These are phyloP conservation scores for Harringtonia lauricola DNA, from an alignment of 2,329 filamentous ascomycete genomes.

Conservation along the genomic window DNA sequence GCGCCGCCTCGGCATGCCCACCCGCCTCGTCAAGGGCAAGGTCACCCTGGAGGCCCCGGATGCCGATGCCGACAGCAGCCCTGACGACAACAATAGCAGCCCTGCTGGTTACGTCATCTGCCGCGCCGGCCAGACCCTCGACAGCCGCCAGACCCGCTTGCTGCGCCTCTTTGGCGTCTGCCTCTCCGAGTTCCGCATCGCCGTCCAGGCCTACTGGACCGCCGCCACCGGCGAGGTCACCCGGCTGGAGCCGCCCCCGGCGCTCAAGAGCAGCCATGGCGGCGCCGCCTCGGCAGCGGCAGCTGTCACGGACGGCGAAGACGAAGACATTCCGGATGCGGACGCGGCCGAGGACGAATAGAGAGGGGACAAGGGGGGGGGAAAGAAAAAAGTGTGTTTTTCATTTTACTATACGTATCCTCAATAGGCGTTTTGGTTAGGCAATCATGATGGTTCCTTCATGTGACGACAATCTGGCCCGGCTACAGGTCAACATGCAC, in stretches of 20 bases:
- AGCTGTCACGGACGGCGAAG: slow-evolving; percentile 3
- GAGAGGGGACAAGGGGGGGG: too few relatives aligned
- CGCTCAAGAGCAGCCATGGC: slow-evolving; percentile 1
- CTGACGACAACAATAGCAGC: slow-evolving; percentile 29
- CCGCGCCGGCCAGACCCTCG: slow-evolving; percentile 71
- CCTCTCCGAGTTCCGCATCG: slow-evolving; percentile 81
- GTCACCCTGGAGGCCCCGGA: slow-evolving; percentile 50
- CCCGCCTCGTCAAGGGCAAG: slow-evolving; percentile 77
- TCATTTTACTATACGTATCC: too few relatives aligned
- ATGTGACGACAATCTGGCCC: too few relatives aligned
- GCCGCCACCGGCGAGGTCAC: slow-evolving; percentile 48
- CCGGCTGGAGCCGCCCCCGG: slow-evolving; percentile 28
- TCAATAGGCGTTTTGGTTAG: too few relatives aligned
- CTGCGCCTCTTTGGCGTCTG: slow-evolving; percentile 90
- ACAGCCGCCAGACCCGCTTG: slow-evolving; percentile 84
- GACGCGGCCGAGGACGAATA: background rate
- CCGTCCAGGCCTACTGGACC: slow-evolving; percentile 64
- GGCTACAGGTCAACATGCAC: too few relatives aligned
- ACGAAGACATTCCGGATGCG: background rate
- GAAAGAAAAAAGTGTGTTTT: too few relatives aligned
- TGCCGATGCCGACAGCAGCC: slow-evolving; percentile 32
- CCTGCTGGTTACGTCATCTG: slow-evolving; percentile 60
- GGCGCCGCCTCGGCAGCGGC: background rate
- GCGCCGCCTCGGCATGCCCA: slow-evolving; percentile 81
- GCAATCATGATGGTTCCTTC: too few relatives aligned